Base-by-base conservation (phyloP, 345 rosid species). In the Nephelium lappaceum region DNA sequence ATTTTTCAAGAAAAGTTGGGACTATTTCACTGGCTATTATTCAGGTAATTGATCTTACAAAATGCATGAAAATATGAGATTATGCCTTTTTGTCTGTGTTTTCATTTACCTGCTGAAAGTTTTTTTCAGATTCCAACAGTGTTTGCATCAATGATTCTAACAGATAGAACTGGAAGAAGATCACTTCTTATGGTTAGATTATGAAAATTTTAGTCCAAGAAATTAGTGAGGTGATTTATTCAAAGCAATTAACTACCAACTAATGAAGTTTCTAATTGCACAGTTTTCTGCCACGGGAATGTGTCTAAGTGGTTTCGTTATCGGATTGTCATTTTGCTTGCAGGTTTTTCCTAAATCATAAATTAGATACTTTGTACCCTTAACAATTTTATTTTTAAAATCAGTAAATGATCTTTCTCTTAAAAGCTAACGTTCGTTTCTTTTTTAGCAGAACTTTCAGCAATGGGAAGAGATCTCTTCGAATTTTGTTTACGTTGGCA, bases 121-220 rank as follows among this genome's bases (percentile, higher is more conserved):
- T 0, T 57, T 60, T 67, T 67, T 42, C 86, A 82, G 86, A 69
- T 76, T 58, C 78, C 77, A 8, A 67, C 70, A 39, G 43, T 18
- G 23, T 8, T 53, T 4, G 25, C 68, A 24, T 70, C 58, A 3
- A 24, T 80, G 55, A n/a, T 80, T 53, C 74, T 86, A 47, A 73
- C 73, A 1, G 85, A 82, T 25, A 74, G 68, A 71, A 47, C 45
- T 7, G 87, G 85, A 58, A 67, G 87, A 68, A 77, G 83, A 21
- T 81, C 85, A 4, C 83, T 86, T 65, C 84, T 84, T 23, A 21
- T 84, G 83, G 83, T 84, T 58, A 62, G 74, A 8, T 5, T 25
- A 6, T 12, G 11, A 19, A 67, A 18, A 41, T 11, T 19, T 9
- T 38, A 14, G 5, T 62, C 69, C 8, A 6, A 27, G 36, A 31